A percentile compares a stretch with the other conserved stretches of the same genome.
Evolutionary conservation across 768 basidiomycete genomes (phyloP).

Genomic region (Inosperma sp.): DNA sequence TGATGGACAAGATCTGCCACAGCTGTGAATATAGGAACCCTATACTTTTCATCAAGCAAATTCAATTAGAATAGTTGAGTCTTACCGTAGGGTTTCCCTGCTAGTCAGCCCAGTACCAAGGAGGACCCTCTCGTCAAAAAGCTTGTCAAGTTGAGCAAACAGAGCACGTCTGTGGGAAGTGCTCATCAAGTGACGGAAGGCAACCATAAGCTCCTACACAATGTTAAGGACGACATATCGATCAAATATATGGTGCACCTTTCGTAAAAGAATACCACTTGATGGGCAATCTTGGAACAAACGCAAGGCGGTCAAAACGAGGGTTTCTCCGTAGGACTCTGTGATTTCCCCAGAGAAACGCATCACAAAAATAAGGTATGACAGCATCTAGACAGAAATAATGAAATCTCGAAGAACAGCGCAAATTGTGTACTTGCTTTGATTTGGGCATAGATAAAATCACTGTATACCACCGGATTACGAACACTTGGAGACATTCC

Average conservation of each 20-base stretch:
- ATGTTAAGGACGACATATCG: constrained; percentile 14
- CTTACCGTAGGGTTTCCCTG: constrained; percentile 78
- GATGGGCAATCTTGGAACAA: constrained; percentile 91
- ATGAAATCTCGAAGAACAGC: neutral
- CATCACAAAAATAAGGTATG: constrained; percentile 87
- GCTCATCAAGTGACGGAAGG: constrained; percentile 83
- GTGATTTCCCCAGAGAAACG: constrained; percentile 56
- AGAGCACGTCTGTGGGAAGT: constrained; percentile 75
- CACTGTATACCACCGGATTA: constrained; percentile 70
- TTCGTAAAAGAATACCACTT: constrained; percentile 75
- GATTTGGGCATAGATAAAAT: constrained; percentile 85
- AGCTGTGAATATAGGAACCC: constrained; percentile 78
- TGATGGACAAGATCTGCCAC: constrained; percentile 94
- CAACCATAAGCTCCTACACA: constrained; percentile 81
- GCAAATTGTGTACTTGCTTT: constrained; percentile 57
- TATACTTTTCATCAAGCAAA: constrained; percentile 24
- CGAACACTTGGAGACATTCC: constrained; percentile 75
- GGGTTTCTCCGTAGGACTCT: constrained; percentile 71
- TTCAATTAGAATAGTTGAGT: neutral
- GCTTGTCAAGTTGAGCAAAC: constrained; percentile 77
- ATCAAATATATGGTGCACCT: constrained; percentile 40
- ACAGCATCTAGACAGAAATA: constrained; percentile 61
- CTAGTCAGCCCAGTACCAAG: constrained; percentile 81
- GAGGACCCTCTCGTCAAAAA: constrained; percentile 86
- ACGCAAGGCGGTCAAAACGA: constrained; percentile 78